Conservation (phyloP, 768 basidiomycete genomes). For the Mycena olivaceomarginata region DNA sequence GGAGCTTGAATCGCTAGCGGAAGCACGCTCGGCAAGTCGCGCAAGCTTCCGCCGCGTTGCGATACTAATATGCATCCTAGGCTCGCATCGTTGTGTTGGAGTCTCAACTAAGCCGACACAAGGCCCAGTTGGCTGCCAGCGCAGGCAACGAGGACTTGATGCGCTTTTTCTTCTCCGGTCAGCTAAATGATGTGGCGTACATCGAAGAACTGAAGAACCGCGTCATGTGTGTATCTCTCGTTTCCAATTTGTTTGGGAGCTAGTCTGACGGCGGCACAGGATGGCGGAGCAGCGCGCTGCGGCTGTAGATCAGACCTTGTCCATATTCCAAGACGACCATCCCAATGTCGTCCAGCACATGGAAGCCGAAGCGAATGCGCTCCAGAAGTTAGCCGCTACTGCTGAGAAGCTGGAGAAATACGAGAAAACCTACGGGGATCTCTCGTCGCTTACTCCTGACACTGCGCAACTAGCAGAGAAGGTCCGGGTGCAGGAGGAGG, state of each 20-base stretch:
- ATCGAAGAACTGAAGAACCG: slow-evolving; percentile 72
- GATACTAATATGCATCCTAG: slow-evolving; percentile 56
- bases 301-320: slow-evolving; percentile 73
- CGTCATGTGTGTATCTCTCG: slow-evolving; percentile 67
- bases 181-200: slow-evolving; percentile 70
- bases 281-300: slow-evolving; percentile 68
- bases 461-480: slow-evolving; percentile 68
- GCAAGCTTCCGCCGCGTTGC: slow-evolving; percentile 27
- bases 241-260: background rate
- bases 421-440: slow-evolving; percentile 77
- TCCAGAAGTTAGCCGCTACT: slow-evolving; percentile 67
- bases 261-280: slow-evolving; percentile 59
- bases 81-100: slow-evolving; percentile 84
- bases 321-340: slow-evolving; percentile 66
- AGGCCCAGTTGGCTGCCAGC: slow-evolving; percentile 85
- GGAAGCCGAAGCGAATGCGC: slow-evolving; percentile 69
- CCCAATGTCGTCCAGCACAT: slow-evolving; percentile 73
- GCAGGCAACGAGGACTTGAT: slow-evolving; percentile 84
- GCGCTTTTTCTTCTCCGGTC: slow-evolving; percentile 78
- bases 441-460: slow-evolving; percentile 71
- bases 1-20: slow-evolving; percentile 80
- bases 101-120: slow-evolving; percentile 84
- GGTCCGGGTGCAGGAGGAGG: slow-evolving; percentile 81
- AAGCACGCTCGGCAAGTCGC: slow-evolving; percentile 72
- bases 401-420: slow-evolving; percentile 75